Evolutionary conservation across 306 rosid species (phyloP), one percentile per base, ranked within the genome.

Genomic region (Trifolium fragiferum): DNA sequence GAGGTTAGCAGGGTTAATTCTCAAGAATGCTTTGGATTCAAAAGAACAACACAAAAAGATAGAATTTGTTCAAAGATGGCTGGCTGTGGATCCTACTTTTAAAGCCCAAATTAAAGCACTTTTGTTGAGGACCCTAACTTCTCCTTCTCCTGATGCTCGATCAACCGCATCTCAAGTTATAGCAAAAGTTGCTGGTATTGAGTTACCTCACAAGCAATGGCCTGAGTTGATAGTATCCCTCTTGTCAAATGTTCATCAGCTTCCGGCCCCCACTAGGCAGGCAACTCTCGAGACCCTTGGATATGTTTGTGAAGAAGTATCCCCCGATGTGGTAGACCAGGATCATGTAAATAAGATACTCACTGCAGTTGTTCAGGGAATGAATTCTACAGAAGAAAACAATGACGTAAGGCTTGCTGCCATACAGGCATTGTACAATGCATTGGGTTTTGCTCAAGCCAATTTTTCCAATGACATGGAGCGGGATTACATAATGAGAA

Each of bases 241-340:
- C 25, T 77, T 93, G 87, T 83, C 93, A 10, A 93, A 85, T 73
- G 81, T 78, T 70, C 91, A 87, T 55, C 98, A 90, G 76, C 93
- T 87, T 79, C 91, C 96, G 7, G 83, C 89, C 33, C 88, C 84
- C 69, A 85, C 94, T 4, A 90, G 85, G 78, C 98, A 93, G 80
- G 93, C 98, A 49, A 90, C 96, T 35, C 94, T 93, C 62, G 98
- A 93, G 81, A 88, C 97, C 59, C 96, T 93, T 84, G 98, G 98
- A 58, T 93, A 93, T 85, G 82, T 93, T 38, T 93, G 98, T 25
- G 97, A 93, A 82, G 97, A 93, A 88, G 93, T 93, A 10, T 93
- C 96, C 40, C 86, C 95, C 0, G 93, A 89, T 58, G 85, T 72
- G 74, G 83, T 90, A 53, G 97, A 87, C 6, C 90, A 87, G 84